Conservation (phyloP, 2,329 filamentous ascomycete species). For the Aspergillus floridensis region DNA sequence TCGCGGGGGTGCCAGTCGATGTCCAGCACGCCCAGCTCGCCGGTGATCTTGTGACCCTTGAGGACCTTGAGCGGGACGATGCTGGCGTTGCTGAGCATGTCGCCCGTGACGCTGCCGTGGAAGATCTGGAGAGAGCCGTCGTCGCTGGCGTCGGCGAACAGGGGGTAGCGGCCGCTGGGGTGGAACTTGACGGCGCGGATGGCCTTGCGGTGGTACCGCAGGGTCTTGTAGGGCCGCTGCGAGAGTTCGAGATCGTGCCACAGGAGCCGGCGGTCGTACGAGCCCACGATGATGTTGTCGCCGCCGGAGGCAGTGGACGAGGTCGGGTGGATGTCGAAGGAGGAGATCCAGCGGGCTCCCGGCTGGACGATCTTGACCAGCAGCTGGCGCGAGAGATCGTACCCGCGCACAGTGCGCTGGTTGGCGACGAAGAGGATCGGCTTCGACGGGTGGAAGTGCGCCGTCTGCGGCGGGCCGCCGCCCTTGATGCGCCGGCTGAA, state of each 20-base stretch:
- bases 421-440: constrained; percentile 96
- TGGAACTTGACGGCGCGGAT: constrained; percentile 90
- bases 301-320: constrained; percentile 89
- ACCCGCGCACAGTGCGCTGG: constrained; percentile 86
- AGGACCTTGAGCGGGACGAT: constrained; percentile 96
- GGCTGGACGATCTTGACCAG: constrained; percentile 91
- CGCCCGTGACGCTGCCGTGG: constrained; percentile 91
- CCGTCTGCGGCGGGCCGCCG: constrained; percentile 76
- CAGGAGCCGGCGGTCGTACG: constrained; percentile 87
- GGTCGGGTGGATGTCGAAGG: constrained; percentile 84
- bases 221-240: constrained; percentile 87
- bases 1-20: constrained; percentile 94
- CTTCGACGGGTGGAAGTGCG: constrained; percentile 89
- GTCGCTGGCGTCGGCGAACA: constrained; percentile 94
- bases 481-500: constrained; percentile 72
- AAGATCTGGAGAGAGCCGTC: constrained; percentile 94
- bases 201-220: constrained; percentile 90
- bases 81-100: constrained; percentile 92
- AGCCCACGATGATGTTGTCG: constrained; percentile 90
- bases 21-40: constrained; percentile 85
- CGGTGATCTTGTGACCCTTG: constrained; percentile 81
- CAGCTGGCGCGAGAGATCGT: constrained; percentile 88
- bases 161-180: constrained; percentile 67
- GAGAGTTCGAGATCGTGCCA: constrained; percentile 98
- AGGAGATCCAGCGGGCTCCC: constrained; percentile 90